These are phyloP conservation scores for Pueraria montana DNA, from an alignment of 306 rosid genomes.

Conservation along the genomic window DNA sequence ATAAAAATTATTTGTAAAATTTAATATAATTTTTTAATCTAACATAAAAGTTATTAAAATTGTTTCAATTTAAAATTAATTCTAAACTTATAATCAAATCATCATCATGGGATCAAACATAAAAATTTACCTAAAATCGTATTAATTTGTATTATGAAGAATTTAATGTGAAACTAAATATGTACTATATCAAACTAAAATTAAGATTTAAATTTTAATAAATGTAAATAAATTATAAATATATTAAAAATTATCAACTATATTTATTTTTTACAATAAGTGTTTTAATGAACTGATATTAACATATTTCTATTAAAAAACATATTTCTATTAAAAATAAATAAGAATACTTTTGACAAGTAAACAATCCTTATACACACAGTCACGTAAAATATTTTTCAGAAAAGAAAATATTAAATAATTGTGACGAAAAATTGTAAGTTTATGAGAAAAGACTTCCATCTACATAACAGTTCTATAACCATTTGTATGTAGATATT, in stretches of 20 bases:
- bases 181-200: not conserved
- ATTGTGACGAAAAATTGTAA: not conserved
- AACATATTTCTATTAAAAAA: not conserved
- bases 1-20: too few species aligned
- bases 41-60: too few species aligned
- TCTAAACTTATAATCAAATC: too few species aligned
- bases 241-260: not conserved
- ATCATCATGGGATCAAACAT: too few species aligned
- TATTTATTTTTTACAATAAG: not conserved
- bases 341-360: not conserved
- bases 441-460: not conserved
- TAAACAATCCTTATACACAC: not conserved
- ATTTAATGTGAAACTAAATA: too few species aligned
- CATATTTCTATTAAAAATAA: not conserved
- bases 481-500: not conserved
- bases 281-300: not conserved
- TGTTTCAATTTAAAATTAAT: too few species aligned
- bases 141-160: too few species aligned
- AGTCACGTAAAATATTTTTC: not conserved
- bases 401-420: not conserved
- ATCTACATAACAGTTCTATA: not conserved
- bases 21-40: too few species aligned
- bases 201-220: not conserved
- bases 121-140: too few species aligned
- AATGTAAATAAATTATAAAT: not conserved